Conservation (phyloP, 2,329 filamentous ascomycete species). For the Penicillium aurantiogriseum region DNA sequence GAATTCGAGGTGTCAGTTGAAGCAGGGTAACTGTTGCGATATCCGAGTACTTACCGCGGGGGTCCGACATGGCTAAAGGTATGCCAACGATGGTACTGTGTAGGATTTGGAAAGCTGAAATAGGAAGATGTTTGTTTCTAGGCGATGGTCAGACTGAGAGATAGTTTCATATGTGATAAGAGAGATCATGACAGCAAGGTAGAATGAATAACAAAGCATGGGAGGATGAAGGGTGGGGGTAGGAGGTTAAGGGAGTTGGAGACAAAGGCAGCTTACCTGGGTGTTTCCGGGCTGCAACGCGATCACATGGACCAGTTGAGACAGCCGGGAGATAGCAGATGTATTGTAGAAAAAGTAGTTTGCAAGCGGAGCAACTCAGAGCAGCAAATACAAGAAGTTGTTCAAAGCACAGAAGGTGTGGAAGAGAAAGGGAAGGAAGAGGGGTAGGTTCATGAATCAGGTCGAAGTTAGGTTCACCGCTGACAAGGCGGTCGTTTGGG, state of each 20-base stretch:
- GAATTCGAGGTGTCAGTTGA: conserved; percentile 7
- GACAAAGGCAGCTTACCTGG: conserved; percentile 7
- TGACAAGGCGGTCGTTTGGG: background rate
- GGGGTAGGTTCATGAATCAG: conserved; percentile 30
- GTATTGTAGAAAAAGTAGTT: background rate
- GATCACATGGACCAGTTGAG: conserved; percentile 5
- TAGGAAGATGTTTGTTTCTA: background rate
- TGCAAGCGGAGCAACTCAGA: background rate
- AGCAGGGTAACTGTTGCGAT: background rate
- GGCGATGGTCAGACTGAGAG: background rate
- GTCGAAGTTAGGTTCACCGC: conserved; percentile 18
- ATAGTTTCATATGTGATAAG: background rate
- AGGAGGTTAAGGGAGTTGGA: background rate
- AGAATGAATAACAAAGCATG: background rate
- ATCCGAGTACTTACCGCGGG: conserved; percentile 22
- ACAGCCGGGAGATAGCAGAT: background rate
- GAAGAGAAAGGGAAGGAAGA: conserved; percentile 19
- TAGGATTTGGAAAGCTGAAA: background rate
- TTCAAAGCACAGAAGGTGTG: conserved; percentile 1
- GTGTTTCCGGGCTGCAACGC: conserved; percentile 10
- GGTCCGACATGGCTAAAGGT: conserved; percentile 22
- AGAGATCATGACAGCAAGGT: background rate
- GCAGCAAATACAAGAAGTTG: background rate
- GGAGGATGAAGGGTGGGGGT: background rate
- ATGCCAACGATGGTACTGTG: background rate